A percentile compares a stretch with the other conserved stretches of the same genome.
These are phyloP conservation scores for Fusarium phyllophilum DNA, from an alignment of 2,329 filamentous ascomycete species.

Conservation along the genomic window DNA sequence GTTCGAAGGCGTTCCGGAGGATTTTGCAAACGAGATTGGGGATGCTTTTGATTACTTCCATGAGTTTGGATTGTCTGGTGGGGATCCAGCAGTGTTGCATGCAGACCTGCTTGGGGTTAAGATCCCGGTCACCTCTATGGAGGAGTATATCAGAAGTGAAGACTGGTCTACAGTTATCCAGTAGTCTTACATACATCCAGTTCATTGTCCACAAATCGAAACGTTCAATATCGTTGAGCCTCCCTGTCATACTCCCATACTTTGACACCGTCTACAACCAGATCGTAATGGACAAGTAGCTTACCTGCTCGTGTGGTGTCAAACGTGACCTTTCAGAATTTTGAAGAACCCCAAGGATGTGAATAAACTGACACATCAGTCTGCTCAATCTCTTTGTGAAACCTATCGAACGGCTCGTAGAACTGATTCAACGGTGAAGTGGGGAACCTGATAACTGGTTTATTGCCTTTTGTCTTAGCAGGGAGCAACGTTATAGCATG, in stretches of 20 bases:
- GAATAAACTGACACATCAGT: not conserved
- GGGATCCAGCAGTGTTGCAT: not conserved
- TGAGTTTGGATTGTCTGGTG: not conserved
- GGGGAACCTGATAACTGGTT: not conserved
- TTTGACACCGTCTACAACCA: not conserved
- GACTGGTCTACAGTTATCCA: not conserved
- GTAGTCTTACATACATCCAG: rapidly evolving
- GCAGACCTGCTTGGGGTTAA: not conserved
- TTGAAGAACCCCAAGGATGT: not conserved
- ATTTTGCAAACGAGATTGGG: not conserved
- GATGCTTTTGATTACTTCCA: not conserved
- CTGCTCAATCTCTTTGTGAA: not conserved
- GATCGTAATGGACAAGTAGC: not conserved
- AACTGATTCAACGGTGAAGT: not conserved
- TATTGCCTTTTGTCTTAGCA: not conserved
- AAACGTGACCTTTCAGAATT: not conserved
- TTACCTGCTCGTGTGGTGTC: rapidly evolving
- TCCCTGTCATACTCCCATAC: not conserved
- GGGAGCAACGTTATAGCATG: not conserved
- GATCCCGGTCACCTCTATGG: not conserved
- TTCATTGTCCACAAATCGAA: rapidly evolving
- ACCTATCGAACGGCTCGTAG: not conserved
- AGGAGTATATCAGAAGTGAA: not conserved
- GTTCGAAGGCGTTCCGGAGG: not conserved
- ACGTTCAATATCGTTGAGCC: rapidly evolving